phyloP scores from a whole-genome alignment of 768 basidiomycete genomes.

The Russula compacta region DNA sequence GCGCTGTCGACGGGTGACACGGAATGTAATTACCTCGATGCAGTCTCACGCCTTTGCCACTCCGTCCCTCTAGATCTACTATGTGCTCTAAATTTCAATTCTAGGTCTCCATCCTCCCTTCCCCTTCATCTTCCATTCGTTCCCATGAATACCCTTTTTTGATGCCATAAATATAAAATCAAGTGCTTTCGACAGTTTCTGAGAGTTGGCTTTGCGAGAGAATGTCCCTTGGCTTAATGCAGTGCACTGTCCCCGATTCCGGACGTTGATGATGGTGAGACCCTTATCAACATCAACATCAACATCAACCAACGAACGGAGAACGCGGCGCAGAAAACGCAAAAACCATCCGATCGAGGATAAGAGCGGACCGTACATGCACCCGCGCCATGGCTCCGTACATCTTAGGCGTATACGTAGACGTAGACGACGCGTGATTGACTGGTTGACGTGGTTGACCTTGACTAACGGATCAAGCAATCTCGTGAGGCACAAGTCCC shows the following conservation, averaged over 20 bases:
- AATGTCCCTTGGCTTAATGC: too few species aligned
- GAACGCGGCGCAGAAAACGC: too few species aligned
- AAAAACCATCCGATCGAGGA: too few species aligned
- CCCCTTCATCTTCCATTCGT: not conserved
- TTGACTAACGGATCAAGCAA: not conserved
- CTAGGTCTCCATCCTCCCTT: not conserved
- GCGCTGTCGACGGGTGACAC: constrained; percentile 7
- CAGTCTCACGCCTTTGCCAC: not conserved
- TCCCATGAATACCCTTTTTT: not conserved
- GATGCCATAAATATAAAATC: not conserved
- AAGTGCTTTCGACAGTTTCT: not conserved
- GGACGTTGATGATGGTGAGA: too few species aligned
- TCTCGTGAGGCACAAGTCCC: not conserved
- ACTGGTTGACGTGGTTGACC: too few species aligned
- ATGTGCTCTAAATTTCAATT: not conserved
- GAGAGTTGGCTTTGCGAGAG: not conserved
- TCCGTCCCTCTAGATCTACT: not conserved
- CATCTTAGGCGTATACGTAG: too few species aligned
- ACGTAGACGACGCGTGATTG: too few species aligned
- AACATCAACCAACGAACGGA: too few species aligned
- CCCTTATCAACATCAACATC: too few species aligned
- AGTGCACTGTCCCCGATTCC: too few species aligned
- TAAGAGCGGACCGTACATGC: not conserved
- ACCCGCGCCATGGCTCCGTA: constrained; percentile 1
- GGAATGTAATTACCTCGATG: constrained; percentile 2